phyloP scores from a whole-genome alignment of 2,329 filamentous ascomycete species.

The Colletotrichum sp. region DNA sequence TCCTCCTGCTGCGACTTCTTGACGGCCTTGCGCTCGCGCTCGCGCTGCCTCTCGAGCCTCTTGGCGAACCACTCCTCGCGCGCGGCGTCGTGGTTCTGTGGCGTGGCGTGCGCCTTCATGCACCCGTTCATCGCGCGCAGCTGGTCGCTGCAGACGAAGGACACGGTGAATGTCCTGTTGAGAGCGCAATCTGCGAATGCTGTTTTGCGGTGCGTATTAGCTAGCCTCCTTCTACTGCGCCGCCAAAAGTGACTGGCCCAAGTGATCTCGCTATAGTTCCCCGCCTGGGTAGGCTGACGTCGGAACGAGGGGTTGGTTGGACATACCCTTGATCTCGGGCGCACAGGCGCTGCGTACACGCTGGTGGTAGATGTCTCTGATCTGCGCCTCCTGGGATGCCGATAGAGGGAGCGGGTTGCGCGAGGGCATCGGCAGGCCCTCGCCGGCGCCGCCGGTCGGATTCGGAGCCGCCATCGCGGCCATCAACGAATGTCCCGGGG shows the following conservation, averaged over 20 bases:
- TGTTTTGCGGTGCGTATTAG: slow-evolving; percentile 41
- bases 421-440: slow-evolving; percentile 54
- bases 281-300: not conserved
- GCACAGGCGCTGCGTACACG: slow-evolving; percentile 79
- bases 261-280: not conserved
- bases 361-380: slow-evolving; percentile 81
- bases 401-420: slow-evolving; percentile 85
- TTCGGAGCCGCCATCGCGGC: slow-evolving; percentile 46
- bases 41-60: slow-evolving; percentile 71
- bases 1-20: slow-evolving; percentile 67
- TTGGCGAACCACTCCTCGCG: slow-evolving; percentile 92
- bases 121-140: slow-evolving; percentile 91
- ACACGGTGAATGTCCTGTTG: slow-evolving; percentile 84
- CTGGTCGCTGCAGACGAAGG: slow-evolving; percentile 82
- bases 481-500: slow-evolving; percentile 27
- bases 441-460: slow-evolving; percentile 27
- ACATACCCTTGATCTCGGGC: slow-evolving; percentile 78
- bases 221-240: not conserved
- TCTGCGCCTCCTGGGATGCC: slow-evolving; percentile 80
- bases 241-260: not conserved
- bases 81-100: slow-evolving; percentile 84
- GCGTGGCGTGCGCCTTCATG: slow-evolving; percentile 87
- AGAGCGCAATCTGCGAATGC: slow-evolving; percentile 92
- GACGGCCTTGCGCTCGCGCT: slow-evolving; percentile 68
- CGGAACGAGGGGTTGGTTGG: not conserved